Evolutionary conservation across 768 basidiomycete genomes (phyloP), one percentile per base, ranked within the genome.

Genomic region (Ephemerocybe angulata): DNA sequence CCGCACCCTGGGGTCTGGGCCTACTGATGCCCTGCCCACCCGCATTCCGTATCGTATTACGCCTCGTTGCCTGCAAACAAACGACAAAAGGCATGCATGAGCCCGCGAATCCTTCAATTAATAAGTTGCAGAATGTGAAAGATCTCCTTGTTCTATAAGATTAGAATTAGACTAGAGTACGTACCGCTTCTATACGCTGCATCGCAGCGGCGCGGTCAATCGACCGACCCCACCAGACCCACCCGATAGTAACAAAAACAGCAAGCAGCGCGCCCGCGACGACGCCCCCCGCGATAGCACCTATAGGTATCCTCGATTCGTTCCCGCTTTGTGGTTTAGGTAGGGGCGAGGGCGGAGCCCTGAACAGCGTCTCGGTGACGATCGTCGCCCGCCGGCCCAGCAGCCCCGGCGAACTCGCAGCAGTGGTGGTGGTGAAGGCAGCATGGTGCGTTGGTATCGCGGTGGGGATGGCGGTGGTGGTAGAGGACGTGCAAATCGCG

Each of bases 241-340:
- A 84, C 21, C 67, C 69, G 37, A 76, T 55, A 7, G 75, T 73
- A 4, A 70, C 63, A 6, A 68, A 61, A 17, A 83, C 53, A 4
- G 79, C 81, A 11, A 85, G 67, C 7, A 74, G 50, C 28, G 74
- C 70, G 21, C 84, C 84, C 0, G 70, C 82, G 2, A 63, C 70
- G 0, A 73, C 67, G 8, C 82, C 82, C 5, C 81, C 81, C 5
- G 70, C 78, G 56, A 85, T 78, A 11, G 79, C 76, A 11, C 63
- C 76, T 10, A 83, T 63, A 7, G 82, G 82, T 6, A 82, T 19
- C 29, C 11, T 11, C 19, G 13, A 21, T 25, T 4, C 48, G n/a
- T 1, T 6, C 15, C 58, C 1, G 63, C 25, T 29, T 58, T 25
- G 24, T 55, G 49, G 35, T 60, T 48, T 21, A 33, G 43, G 22